Evolutionary conservation across 371 early-diverging fungal species (phyloP).

Genomic region (Capillidium heterosporum): DNA sequence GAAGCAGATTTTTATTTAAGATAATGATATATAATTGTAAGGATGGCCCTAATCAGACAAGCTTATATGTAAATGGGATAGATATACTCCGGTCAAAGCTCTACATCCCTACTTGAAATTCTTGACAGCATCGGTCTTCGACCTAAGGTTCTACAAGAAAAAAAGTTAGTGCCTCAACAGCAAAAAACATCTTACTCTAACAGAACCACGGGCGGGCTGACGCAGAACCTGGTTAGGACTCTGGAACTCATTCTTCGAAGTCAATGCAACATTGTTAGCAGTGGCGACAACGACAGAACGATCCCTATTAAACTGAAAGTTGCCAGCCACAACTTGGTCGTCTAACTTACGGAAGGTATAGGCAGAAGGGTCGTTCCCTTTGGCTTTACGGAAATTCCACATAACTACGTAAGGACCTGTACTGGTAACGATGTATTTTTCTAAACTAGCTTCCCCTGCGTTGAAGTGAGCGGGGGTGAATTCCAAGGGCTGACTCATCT

Average conservation of each 20-base stretch:
- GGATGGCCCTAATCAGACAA: no score
- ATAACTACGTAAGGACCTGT: constrained; percentile 85
- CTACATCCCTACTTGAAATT: no score
- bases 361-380: constrained; percentile 45
- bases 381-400: constrained; percentile 80
- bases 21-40: no score
- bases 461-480: constrained; percentile 92
- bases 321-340: constrained; percentile 73
- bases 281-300: constrained; percentile 52
- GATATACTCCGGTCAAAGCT: no score
- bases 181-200: no score
- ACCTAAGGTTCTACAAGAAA: no score
- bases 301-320: constrained; percentile 62
- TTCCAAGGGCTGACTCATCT: constrained; percentile 43
- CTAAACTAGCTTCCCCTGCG: constrained; percentile 41
- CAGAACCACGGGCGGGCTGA: no score
- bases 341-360: constrained; percentile 73
- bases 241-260: not conserved
- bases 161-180: no score
- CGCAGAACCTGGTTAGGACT: not conserved
- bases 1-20: no score
- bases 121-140: no score
- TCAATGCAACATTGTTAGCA: constrained; percentile 14
- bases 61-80: no score
- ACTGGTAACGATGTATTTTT: constrained; percentile 61